A percentile compares a stretch with the other conserved stretches of the same genome.
These are phyloP conservation scores for Zasmidium citrigriseum DNA, from an alignment of 2,329 filamentous ascomycete genomes.

Conservation along the genomic window DNA sequence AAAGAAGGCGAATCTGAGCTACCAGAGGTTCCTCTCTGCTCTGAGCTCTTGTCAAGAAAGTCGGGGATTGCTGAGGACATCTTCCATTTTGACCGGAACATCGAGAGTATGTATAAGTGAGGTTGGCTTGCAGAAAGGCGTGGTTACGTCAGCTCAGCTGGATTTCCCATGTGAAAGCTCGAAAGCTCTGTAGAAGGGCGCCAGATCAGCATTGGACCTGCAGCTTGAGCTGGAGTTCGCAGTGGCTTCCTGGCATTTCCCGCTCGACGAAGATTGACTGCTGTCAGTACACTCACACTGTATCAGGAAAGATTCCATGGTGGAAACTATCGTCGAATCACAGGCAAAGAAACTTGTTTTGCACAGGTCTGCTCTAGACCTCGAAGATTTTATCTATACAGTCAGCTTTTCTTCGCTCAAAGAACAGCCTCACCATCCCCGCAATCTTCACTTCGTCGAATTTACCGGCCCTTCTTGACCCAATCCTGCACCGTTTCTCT, in stretches of 20 bases:
- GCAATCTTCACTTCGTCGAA: no score
- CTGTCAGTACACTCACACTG: no score
- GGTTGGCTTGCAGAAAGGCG: background rate
- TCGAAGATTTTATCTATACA: conserved; percentile 16
- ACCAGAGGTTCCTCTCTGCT: no score
- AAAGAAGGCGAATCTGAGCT: no score
- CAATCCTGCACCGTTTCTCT: conserved; percentile 80
- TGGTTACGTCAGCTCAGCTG: background rate
- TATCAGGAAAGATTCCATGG: no score
- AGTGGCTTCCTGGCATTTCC: no score
- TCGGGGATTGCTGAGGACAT: no score
- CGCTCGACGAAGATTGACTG: no score
- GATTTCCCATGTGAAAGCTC: background rate
- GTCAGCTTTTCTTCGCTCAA: conserved; percentile 11
- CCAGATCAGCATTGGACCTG: background rate
- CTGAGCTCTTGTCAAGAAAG: no score
- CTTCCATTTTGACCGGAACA: no score
- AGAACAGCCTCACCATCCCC: conserved; percentile 4
- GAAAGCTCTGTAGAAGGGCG: background rate
- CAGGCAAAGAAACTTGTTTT: background rate
- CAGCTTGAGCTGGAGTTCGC: no score
- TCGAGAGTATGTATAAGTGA: background rate
- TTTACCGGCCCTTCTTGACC: conserved; percentile 73
- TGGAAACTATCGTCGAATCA: background rate
- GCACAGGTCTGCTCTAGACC: background rate